Base-by-base conservation (phyloP, 345 rosid genomes). In the Citrus sp. region DNA sequence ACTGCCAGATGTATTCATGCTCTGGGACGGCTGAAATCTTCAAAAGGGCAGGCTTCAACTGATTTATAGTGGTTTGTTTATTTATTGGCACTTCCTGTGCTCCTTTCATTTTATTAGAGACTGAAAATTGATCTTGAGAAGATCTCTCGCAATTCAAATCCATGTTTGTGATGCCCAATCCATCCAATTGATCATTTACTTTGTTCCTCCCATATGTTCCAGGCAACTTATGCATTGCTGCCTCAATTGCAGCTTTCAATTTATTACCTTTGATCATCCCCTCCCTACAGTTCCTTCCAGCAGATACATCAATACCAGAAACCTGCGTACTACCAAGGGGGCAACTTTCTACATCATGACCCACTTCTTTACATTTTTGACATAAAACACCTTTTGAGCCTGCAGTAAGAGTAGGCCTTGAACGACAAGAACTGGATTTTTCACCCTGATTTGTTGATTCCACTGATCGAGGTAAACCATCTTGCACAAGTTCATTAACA, bases 1-100 rank as follows among this genome's bases (percentile, higher is more conserved):
- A 97, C 99, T 87, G 97, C 99, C 99, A 97, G 67, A 93, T 84
- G 81, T 73, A 89, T 51, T 92, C 92, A 86, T 87, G 92, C 83
- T 91, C 96, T 35, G 99, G 98, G 68, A 97, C 86, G 77, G 89
- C 88, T 59, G 89, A 83, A 80, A 80, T 83, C 83, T 80, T 86
- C 58, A 59, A 42, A 77, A 84, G 69, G 72, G 68, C 75, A 70
- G 88, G 91, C 80, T 85, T 89, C 70, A 21, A 77, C 83, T 81
- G 82, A 81, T 78, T 80, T 49, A 19, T 67, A 73, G 78, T 54
- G 67, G 88, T 38, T 80, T 82, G 88, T 72, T 84, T 87, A 67
- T 72, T 73, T 51, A 76, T 80, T 79, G 80, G 83, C 80, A 78
- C 80, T 86, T 91, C 97, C 82, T 70, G 85, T 21, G 79, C 75